These are phyloP conservation scores for Pharus latifolius DNA, from an alignment of 176 grass and related monocot species.

Conservation along the genomic window DNA sequence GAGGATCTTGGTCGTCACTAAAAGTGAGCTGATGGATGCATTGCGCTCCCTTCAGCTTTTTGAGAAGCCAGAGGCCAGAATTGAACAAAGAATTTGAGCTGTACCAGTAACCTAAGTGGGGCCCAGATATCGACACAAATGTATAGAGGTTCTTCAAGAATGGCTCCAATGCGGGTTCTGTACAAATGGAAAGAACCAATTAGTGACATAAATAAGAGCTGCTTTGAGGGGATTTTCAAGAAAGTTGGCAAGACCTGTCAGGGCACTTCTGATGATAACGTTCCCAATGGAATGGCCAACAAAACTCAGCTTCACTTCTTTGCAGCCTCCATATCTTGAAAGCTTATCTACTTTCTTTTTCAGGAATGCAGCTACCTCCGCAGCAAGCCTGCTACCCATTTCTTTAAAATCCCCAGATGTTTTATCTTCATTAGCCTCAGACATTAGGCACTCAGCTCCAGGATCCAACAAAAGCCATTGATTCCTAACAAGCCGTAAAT, in stretches of 20 bases:
- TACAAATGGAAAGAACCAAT: conserved; percentile 15
- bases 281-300: conserved; percentile 98
- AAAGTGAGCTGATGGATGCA: conserved; percentile 97
- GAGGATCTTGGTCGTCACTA: conserved; percentile 75
- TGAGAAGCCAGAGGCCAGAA: conserved; percentile 93
- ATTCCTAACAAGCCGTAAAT: conserved; percentile 88
- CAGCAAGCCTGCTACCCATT: conserved; percentile 80
- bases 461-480: conserved; percentile 95
- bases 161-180: conserved; percentile 59
- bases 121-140: conserved; percentile 92
- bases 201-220: not conserved
- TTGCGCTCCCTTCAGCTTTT: conserved; percentile 84
- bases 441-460: conserved; percentile 95
- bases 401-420: conserved; percentile 91
- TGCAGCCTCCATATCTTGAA: conserved; percentile 73
- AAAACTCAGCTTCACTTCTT: conserved; percentile 95
- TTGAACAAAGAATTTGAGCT: conserved; percentile 96
- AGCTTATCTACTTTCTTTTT: conserved; percentile 82
- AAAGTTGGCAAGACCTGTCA: conserved; percentile 50
- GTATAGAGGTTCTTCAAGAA: conserved; percentile 87
- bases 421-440: conserved; percentile 95
- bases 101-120: conserved; percentile 92
- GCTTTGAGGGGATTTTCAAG: conserved; percentile 1
- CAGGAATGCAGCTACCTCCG: conserved; percentile 67
- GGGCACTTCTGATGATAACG: conserved; percentile 85